Evolutionary conservation across 2,329 filamentous ascomycete genomes (phyloP).

Genomic region (Plenodomus lindquistii): DNA sequence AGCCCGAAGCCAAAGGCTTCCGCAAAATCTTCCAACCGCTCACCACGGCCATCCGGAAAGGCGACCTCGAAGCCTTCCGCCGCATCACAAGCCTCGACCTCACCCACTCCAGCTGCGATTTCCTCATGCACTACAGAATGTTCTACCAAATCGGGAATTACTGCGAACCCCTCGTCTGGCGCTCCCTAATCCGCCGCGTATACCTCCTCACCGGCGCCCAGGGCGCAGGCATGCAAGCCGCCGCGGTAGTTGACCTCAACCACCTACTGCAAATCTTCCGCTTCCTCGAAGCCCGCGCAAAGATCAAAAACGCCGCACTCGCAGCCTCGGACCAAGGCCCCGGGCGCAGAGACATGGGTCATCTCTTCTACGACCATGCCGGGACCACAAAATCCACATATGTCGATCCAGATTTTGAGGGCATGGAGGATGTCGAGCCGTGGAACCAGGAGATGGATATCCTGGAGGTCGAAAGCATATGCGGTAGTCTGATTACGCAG

Average conservation of each 20-base stretch:
- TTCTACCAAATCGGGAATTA: conserved; percentile 76
- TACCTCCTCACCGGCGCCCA: conserved; percentile 80
- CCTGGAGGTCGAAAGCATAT: conserved; percentile 74
- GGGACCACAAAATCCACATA: conserved; percentile 43
- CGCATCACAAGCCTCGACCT: conserved; percentile 60
- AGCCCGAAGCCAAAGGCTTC: conserved; percentile 70
- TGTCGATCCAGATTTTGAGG: conserved; percentile 52
- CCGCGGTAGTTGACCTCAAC: conserved; percentile 74
- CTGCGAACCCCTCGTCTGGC: conserved; percentile 81
- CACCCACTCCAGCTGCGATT: conserved; percentile 49
- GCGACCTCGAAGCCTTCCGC: conserved; percentile 76
- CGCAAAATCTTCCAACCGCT: conserved; percentile 71
- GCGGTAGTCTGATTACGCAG: conserved; percentile 77
- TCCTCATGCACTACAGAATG: conserved; percentile 76
- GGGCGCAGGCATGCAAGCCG: conserved; percentile 50
- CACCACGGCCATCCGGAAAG: conserved; percentile 70
- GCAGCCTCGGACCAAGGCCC: conserved; percentile 31
- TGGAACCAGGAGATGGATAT: conserved; percentile 53
- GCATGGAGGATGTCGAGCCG: conserved; percentile 32
- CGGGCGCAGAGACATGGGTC: conserved; percentile 47
- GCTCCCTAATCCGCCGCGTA: conserved; percentile 74
- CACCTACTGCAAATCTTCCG: conserved; percentile 67
- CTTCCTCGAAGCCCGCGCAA: conserved; percentile 64
- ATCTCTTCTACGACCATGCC: conserved; percentile 57
- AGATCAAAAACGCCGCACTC: conserved; percentile 31